Percentiles rank a stretch among this genome's conserved stretches.
These are phyloP conservation scores for Epichloe amarillans DNA, from an alignment of 2,329 filamentous ascomycete species.

Conservation along the genomic window DNA sequence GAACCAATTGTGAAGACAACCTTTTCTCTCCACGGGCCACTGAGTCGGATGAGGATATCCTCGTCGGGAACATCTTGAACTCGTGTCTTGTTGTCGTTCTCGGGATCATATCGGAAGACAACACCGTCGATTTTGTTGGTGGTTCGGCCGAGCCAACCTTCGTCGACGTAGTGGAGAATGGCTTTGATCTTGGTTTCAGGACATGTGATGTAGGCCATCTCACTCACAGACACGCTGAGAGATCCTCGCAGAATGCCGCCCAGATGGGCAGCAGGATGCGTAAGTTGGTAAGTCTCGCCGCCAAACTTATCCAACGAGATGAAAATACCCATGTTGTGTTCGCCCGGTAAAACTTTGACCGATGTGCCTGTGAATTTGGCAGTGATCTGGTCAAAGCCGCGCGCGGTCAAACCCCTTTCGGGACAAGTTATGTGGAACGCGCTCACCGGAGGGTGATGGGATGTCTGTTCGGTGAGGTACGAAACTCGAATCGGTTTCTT, in stretches of 20 bases:
- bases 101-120: conserved; percentile 79
- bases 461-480: conserved; percentile 95
- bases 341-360: conserved; percentile 78
- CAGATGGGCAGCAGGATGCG: conserved; percentile 84
- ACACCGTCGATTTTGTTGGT: conserved; percentile 88
- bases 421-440: conserved; percentile 91
- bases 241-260: conserved; percentile 77
- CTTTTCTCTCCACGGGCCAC: conserved; percentile 74
- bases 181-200: conserved; percentile 82
- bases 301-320: conserved; percentile 68
- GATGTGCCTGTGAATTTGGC: conserved; percentile 97
- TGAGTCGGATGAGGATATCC: conserved; percentile 69
- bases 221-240: conserved; percentile 81
- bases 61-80: conserved; percentile 79
- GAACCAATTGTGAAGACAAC: conserved; percentile 47
- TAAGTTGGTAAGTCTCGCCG: conserved; percentile 88
- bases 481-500: conserved; percentile 61
- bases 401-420: conserved; percentile 73
- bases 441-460: conserved; percentile 92
- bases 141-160: conserved; percentile 83
- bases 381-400: conserved; percentile 89
- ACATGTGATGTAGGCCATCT: conserved; percentile 79
- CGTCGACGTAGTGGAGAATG: conserved; percentile 85
- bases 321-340: conserved; percentile 93
- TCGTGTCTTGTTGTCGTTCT: conserved; percentile 65